Conservation (phyloP, 2,329 filamentous ascomycete genomes). For the Aureobasidium uvarum region DNA sequence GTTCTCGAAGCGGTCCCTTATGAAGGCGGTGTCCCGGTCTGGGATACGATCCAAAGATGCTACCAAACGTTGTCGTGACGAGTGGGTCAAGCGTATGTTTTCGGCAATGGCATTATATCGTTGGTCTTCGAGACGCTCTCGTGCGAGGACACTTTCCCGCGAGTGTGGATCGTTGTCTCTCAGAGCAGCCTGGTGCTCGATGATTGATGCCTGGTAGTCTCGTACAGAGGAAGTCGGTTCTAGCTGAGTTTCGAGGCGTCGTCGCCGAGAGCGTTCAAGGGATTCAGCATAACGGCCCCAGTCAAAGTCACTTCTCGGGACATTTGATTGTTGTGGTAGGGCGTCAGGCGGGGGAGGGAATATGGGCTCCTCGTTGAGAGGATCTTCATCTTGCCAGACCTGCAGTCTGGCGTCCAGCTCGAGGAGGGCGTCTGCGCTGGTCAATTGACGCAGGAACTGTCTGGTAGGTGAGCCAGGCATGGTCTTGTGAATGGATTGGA, state of each 20-base stretch:
- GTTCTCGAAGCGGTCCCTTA: background rate
- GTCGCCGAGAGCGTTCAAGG: background rate
- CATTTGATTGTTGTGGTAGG: background rate
- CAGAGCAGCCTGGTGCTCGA: background rate
- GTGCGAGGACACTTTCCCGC: background rate
- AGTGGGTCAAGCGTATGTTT: background rate
- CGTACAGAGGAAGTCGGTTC: background rate
- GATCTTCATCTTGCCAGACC: background rate
- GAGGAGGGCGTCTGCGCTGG: background rate
- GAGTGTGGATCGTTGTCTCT: background rate
- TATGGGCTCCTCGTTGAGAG: background rate
- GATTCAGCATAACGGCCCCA: background rate
- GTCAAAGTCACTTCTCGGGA: background rate
- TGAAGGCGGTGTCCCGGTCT: background rate
- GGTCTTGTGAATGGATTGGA: constrained; percentile 8
- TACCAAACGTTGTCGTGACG: background rate
- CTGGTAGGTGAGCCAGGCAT: constrained; percentile 5
- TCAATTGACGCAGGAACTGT: constrained; percentile 6
- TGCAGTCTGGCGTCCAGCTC: background rate
- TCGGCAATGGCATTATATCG: constrained; percentile 1
- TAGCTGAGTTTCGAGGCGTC: background rate
- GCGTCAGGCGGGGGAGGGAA: background rate
- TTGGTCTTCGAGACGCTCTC: background rate
- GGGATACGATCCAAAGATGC: background rate
- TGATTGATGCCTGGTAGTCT: background rate